Evolutionary conservation across 164 flowering plant species (phyloP).

Genomic region (Chimonanthus salicifolius): DNA sequence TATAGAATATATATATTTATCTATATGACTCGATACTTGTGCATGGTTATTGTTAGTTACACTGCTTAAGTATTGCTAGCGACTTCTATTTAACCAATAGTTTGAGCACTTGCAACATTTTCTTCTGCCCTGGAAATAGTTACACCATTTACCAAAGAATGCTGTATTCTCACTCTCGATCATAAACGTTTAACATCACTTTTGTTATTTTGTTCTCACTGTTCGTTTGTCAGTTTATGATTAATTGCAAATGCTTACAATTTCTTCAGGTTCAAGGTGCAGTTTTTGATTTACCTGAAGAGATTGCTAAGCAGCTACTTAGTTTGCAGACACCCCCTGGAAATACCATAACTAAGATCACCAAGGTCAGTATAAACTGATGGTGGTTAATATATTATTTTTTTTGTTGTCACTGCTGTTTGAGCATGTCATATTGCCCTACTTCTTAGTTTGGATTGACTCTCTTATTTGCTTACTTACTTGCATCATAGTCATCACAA

Average conservation of each 20-base stretch:
- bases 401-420: neutral
- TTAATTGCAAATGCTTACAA: neutral
- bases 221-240: neutral
- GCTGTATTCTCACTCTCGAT: neutral
- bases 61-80: neutral
- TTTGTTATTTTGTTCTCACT: no score
- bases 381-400: neutral
- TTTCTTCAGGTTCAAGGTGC: conserved; percentile 83
- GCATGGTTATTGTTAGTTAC: neutral
- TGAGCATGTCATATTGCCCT: neutral
- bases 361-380: conserved; percentile 47
- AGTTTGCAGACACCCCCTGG: conserved; percentile 67
- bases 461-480: neutral
- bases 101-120: neutral
- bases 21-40: neutral
- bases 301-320: conserved; percentile 82
- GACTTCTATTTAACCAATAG: neutral
- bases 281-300: conserved; percentile 98
- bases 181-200: neutral
- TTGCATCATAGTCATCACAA: neutral
- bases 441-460: neutral
- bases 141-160: neutral
- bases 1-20: no score
- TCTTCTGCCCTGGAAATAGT: neutral
- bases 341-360: conserved; percentile 60